Conservation (phyloP, 1,284 basidiomycete genomes). For the Ganoderma meredithae region DNA sequence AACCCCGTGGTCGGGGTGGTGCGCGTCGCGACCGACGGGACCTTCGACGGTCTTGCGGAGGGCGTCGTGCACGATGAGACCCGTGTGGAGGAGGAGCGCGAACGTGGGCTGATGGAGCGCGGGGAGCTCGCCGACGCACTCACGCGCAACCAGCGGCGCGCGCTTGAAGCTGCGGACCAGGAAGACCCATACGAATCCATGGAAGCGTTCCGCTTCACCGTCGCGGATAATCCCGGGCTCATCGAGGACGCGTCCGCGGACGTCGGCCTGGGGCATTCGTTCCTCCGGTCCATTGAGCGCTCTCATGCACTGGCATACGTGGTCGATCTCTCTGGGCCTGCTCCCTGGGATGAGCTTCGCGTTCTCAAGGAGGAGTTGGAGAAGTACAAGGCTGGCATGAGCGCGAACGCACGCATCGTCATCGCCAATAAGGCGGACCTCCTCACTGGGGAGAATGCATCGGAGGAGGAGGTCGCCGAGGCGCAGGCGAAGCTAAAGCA, state of each 20-base stretch:
- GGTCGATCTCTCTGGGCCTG: constrained; percentile 81
- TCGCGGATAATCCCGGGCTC: constrained; percentile 98
- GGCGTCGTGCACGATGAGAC: constrained; percentile 77
- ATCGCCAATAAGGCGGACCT: constrained; percentile 96
- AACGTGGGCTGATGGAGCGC: constrained; percentile 53
- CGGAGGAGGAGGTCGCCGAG: constrained; percentile 53
- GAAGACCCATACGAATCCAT: constrained; percentile 53
- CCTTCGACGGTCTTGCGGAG: constrained; percentile 67
- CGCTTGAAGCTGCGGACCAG: constrained; percentile 9
- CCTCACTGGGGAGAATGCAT: constrained; percentile 51
- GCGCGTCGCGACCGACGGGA: constrained; percentile 83
- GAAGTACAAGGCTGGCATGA: constrained; percentile 84
- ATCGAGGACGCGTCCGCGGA: constrained; percentile 87
- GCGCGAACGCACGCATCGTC: constrained; percentile 78
- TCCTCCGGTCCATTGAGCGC: constrained; percentile 93
- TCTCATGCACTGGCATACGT: constrained; percentile 92
- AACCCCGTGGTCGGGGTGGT: constrained; percentile 97
- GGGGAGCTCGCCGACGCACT: constrained; percentile 58
- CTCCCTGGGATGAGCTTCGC: constrained; percentile 80
- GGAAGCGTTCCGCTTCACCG: constrained; percentile 88
- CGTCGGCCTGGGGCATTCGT: constrained; percentile 93
- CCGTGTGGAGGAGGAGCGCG: constrained; percentile 61
- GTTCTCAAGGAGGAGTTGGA: constrained; percentile 85
- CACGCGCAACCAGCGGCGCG: constrained; percentile 57
- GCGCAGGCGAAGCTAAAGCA: constrained; percentile 64